Evolutionary conservation across 1,284 basidiomycete genomes (phyloP), one percentile per base, ranked within the genome.

Genomic region (Ceratorhiza oryzae-sativae): DNA sequence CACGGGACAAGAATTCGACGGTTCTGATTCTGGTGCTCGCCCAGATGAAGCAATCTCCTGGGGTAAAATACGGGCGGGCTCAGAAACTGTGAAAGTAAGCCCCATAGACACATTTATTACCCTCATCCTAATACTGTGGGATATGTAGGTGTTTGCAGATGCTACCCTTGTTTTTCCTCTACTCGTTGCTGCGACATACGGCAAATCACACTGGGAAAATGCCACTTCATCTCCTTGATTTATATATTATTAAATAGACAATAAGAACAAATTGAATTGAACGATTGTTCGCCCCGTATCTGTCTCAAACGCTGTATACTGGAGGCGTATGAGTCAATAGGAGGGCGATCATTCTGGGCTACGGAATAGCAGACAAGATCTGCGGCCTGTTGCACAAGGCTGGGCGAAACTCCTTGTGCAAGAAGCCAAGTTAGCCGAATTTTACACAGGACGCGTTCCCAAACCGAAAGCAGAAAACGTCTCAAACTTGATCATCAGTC

Each of bases 31-130:
- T 12, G 97, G 97, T 12, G 97, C 97, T 18, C 85, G 95, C 72
- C 97, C 97, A 18, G 97, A 99, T 78, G 97, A 99, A 80, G 97
- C 97, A 2, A 89, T 99, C 23, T 97, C 94, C n/a, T 99, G 97
- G 97, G 97, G 97, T 3, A 99, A 99, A 84, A 98, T 99, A 76
- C 88, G 94, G 58, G 91, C 92, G 32, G 91, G 90, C 12, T 91
- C 97, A 0, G 90, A 97, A 80, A 87, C 92, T 34, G 93, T 99
- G 72, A 99, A 99, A 86, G 95, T 94, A 75, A 72, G 77, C 73
- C 18, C 3, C 32, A 18, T 25, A 18, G 32, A 23, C 1, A 4
- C 39, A 18, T 8, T 15, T 49, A 20, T 23, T 39, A 30, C 4
- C 13, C 5, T 10, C 90, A 23, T 87, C 95, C 30, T 13, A 23